These are phyloP conservation scores for Rhizopogon sp. DNA, from an alignment of 768 basidiomycete species.

Conservation along the genomic window DNA sequence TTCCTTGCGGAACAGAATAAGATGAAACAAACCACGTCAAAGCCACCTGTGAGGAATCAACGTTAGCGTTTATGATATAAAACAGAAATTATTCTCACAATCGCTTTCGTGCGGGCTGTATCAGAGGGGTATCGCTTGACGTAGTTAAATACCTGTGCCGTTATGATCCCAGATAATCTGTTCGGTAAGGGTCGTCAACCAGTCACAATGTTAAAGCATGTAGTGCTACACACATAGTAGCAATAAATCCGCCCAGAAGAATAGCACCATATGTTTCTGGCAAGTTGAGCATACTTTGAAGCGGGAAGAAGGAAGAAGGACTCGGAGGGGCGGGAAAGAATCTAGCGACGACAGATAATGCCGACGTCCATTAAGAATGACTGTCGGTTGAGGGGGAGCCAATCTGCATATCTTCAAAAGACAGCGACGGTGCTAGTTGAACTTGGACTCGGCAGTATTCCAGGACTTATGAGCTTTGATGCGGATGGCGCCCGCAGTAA, in stretches of 20 bases:
- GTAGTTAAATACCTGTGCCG: constrained; percentile 23
- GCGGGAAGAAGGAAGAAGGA: background rate
- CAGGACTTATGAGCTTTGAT: too few species aligned
- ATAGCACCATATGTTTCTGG: constrained; percentile 21
- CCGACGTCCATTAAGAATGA: background rate
- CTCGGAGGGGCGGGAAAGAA: background rate
- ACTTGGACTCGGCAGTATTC: too few species aligned
- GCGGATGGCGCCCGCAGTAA: background rate
- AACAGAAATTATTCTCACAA: constrained; percentile 11
- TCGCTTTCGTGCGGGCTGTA: constrained; percentile 12
- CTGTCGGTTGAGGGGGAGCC: background rate
- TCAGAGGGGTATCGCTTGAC: constrained; percentile 24
- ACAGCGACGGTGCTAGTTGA: background rate
- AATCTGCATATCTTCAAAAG: background rate
- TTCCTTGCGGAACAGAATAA: background rate
- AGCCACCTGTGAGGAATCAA: constrained; percentile 13
- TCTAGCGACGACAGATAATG: too few species aligned
- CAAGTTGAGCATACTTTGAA: constrained; percentile 6
- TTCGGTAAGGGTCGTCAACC: background rate
- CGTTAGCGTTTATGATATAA: background rate
- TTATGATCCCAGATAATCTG: constrained; percentile 24
- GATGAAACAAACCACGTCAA: constrained; percentile 16
- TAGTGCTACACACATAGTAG: constrained; percentile 16
- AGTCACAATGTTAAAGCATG: background rate
- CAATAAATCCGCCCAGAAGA: constrained; percentile 25